Evolutionary conservation across 2,329 filamentous ascomycete species (phyloP).

Genomic region (Pyrenochaeta sp.): DNA sequence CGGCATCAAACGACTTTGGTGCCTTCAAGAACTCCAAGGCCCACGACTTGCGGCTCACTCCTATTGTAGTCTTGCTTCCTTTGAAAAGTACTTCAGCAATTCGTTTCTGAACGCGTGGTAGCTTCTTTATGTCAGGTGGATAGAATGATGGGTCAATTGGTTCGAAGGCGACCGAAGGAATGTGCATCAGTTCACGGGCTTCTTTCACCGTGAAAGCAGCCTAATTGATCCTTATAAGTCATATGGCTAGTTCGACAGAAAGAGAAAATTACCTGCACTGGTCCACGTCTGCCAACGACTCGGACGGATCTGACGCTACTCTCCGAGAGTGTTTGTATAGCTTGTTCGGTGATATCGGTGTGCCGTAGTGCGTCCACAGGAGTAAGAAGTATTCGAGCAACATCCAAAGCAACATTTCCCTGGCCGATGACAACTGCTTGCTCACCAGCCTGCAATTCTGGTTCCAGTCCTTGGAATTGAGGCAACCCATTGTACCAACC

Average conservation of each 20-base stretch:
- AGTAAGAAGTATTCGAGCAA: conserved; percentile 84
- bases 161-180: conserved; percentile 75
- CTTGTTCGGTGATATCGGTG: conserved; percentile 90
- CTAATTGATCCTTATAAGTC: conserved; percentile 56
- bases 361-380: conserved; percentile 74
- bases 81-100: conserved; percentile 83
- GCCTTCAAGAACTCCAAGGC: conserved; percentile 85
- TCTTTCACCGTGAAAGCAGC: conserved; percentile 97
- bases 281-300: conserved; percentile 88
- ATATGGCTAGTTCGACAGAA: too few relatives aligned
- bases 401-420: conserved; percentile 94
- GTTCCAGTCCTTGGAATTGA: conserved; percentile 75
- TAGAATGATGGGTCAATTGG: conserved; percentile 71
- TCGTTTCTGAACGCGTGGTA: conserved; percentile 78
- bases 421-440: conserved; percentile 91
- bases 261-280: conserved; percentile 71
- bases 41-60: conserved; percentile 72
- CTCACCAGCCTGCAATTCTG: conserved; percentile 76
- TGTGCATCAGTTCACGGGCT: conserved; percentile 82
- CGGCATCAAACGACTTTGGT: conserved; percentile 71
- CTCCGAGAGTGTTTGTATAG: conserved; percentile 73
- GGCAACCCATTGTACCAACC: conserved; percentile 98
- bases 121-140: conserved; percentile 69
- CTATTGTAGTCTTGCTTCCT: conserved; percentile 65
- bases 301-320: conserved; percentile 81